phyloP scores from a whole-genome alignment of 106 monocot species.

The Platanthera zijinensis region DNA sequence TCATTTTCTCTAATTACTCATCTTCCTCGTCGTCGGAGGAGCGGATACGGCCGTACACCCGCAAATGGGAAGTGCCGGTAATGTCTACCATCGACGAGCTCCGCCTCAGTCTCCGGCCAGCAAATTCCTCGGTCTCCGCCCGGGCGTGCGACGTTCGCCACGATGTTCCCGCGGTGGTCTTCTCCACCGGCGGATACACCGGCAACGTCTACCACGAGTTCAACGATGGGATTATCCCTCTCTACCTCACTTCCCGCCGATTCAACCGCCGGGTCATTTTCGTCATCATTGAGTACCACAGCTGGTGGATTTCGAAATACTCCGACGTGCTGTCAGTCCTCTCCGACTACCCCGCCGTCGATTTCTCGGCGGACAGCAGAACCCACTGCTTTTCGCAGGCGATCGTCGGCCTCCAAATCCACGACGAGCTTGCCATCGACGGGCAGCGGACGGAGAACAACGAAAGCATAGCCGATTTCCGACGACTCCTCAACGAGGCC shows the following conservation, averaged over 20 bases:
- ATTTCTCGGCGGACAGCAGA: constrained; percentile 47
- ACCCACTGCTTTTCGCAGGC: constrained; percentile 77
- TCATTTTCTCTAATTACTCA: constrained; percentile 18
- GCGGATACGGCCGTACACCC: constrained; percentile 36
- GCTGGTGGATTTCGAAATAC: constrained; percentile 85
- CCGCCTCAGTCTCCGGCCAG: neutral
- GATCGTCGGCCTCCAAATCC: constrained; percentile 64
- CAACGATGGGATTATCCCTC: constrained; percentile 85
- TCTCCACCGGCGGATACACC: constrained; percentile 18
- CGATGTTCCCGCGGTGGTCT: constrained; percentile 5
- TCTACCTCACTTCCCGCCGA: constrained; percentile 62
- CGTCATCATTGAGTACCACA: constrained; percentile 60
- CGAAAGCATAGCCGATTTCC: constrained; percentile 36
- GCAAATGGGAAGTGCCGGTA: constrained; percentile 39
- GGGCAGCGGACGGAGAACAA: constrained; percentile 12
- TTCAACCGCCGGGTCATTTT: constrained; percentile 45
- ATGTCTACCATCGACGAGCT: constrained; percentile 27
- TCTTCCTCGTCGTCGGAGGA: neutral
- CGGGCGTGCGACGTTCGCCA: constrained; percentile 7
- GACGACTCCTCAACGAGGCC: constrained; percentile 46
- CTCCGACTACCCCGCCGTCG: constrained; percentile 52
- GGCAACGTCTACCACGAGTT: constrained; percentile 45
- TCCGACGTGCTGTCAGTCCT: constrained; percentile 45
- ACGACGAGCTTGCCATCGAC: constrained; percentile 61
- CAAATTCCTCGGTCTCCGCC: neutral